Percentiles rank a stretch among this genome's conserved stretches.
Evolutionary conservation across 2,329 filamentous ascomycete species (phyloP).

Genomic region (Dactylonectria macrodidyma): DNA sequence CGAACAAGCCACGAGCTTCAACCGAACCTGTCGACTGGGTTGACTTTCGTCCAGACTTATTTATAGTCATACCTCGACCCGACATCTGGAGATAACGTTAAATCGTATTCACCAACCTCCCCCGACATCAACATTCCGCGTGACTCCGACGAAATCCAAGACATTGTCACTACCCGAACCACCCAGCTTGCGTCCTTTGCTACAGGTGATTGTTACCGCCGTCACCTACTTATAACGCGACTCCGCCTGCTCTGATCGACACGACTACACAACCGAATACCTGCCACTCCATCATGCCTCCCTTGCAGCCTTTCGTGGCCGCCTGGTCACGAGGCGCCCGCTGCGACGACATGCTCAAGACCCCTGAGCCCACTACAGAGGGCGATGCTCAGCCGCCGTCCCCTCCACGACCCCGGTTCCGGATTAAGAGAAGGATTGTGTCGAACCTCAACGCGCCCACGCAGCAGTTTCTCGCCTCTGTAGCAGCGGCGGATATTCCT

Average conservation of each 20-base stretch:
- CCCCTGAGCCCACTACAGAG: conserved; percentile 65
- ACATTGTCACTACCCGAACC: conserved; percentile 45
- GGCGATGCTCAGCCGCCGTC: conserved; percentile 60
- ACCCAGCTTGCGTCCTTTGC: conserved; percentile 36
- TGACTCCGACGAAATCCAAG: conserved; percentile 41
- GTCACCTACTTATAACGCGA: conserved; percentile 37
- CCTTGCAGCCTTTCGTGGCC: conserved; percentile 61
- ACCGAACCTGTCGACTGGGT: neutral
- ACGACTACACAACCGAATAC: conserved; percentile 41
- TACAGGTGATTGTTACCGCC: conserved; percentile 25
- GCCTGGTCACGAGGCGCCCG: conserved; percentile 62
- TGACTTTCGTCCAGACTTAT: neutral
- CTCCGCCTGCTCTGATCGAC: conserved; percentile 27
- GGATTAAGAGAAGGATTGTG: conserved; percentile 68
- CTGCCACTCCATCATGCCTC: conserved; percentile 57
- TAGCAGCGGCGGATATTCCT: conserved; percentile 75
- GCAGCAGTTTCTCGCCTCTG: conserved; percentile 77
- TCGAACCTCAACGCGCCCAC: conserved; percentile 71
- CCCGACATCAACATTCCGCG: conserved; percentile 17
- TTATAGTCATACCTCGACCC: conserved; percentile 11
- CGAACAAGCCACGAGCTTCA: neutral
- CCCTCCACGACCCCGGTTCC: conserved; percentile 68
- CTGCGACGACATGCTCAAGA: conserved; percentile 60
- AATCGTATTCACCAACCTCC: conserved; percentile 25
- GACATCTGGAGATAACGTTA: conserved; percentile 28